Evolutionary conservation across 768 basidiomycete genomes (phyloP), one percentile per base, ranked within the genome.

Genomic region (Mycena olivaceomarginata): DNA sequence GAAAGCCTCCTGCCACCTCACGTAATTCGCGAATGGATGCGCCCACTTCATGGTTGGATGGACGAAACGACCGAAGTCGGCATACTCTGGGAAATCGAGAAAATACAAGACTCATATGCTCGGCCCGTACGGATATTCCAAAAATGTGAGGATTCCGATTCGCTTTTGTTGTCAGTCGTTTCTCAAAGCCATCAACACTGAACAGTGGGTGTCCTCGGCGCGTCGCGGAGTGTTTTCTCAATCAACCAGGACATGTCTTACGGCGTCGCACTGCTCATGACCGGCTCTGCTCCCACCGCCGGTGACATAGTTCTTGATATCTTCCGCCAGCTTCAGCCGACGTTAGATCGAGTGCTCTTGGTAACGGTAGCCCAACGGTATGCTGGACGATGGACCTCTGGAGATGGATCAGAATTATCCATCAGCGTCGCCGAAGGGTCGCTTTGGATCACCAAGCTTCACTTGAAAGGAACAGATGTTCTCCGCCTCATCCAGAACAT

Each of bases 21-120:
- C 53, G 74, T 79, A 0, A 70, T 84, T 56, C 74, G 81, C 37
- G 80, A 82, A 60, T 84, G 83, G 83, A 45, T 84, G 20, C 76
- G 80, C 2, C 82, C 83, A 3, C 22, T 82, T 0, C 82, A 84
- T 67, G 76, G 66, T 4, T 83, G 80, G 75, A 74, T 77, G 25
- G 79, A 80, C 70, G 80, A 76, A 25, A 74, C 67, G 18, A 67
- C 74, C 48, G 75, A 80, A 66, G 67, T 84, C 65, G 76, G 78
- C 20, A 72, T 82, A 77, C 74, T 76, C 70, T 83, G 78, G 75
- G 81, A 81, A 46, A 81, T 81, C 41, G 70, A 75, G 62, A 79
- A 80, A 43, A 75, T 76, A 37, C 51, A 37, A 9, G 76, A 80
- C 40, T 74, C 79, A 2, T 72, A 80, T 25, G 62, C 22, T 22